A percentile compares a stretch with the other conserved stretches of the same genome.
phyloP scores from a whole-genome alignment of 306 rosid species.

The Erythrophleum fordii region DNA sequence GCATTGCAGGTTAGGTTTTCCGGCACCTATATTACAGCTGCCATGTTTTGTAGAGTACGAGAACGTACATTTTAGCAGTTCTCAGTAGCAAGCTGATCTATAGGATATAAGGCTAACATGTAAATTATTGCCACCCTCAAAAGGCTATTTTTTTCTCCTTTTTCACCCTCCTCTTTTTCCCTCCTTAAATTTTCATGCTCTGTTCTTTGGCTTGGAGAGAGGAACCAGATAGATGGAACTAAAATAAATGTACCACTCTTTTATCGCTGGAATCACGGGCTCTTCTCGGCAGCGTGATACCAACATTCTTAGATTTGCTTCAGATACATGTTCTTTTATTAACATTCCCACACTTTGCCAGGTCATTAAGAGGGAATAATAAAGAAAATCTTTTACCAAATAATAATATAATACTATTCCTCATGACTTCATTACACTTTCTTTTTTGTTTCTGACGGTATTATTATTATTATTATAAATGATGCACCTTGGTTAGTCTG shows the following conservation, averaged over 20 bases:
- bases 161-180: neutral
- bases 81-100: constrained; percentile 41
- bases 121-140: constrained; percentile 44
- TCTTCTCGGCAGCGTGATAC: neutral
- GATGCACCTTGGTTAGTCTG: neutral
- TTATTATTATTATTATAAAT: neutral
- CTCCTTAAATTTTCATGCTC: neutral
- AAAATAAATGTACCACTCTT: neutral
- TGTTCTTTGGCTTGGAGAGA: neutral
- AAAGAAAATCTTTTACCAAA: neutral
- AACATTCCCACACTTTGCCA: neutral
- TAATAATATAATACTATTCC: no score
- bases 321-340: neutral
- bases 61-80: constrained; percentile 47
- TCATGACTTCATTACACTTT: neutral
- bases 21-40: constrained; percentile 39
- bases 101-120: constrained; percentile 41
- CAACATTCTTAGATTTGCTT: neutral
- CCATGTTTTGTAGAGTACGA: constrained; percentile 54
- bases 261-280: neutral
- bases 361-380: neutral
- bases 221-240: neutral
- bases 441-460: neutral
- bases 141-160: neutral
- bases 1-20: constrained; percentile 56